Evolutionary conservation across 139 green algal genomes (phyloP), one percentile per base, ranked within the genome.

Genomic region (Chlorella sorokiniana): DNA sequence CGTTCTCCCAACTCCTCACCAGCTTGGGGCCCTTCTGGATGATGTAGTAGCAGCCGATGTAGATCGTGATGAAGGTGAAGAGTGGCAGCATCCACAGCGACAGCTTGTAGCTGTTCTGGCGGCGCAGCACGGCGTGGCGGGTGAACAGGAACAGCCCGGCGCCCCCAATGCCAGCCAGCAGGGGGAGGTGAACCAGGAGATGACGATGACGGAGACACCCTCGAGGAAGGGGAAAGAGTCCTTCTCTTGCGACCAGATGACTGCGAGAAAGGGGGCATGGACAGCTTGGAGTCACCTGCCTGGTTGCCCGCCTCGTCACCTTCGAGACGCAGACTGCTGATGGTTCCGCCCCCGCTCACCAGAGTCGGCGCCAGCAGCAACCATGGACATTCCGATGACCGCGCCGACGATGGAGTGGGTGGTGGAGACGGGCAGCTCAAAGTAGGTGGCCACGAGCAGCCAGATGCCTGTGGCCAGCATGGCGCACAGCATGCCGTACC

Each of bases 401-500:
- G 79, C 79, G 37, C 87, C 87, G 0, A 86, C 75, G 29, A 89
- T 86, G 71, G 82, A 80, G 48, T 91, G 87, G 23, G 87, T 89
- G 48, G 84, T 91, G 69, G 84, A 91, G 33, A 91, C 83, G 51
- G 86, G 86, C 10, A 90, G 72, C 41, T 93, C 87, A 33, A 93
- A 48, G 65, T 51, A 92, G 56, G 81, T 91, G 86, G 41, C 90
- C 84, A 56, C 87, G 85, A 44, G 48, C 8, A 94, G 77, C 88
- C 88, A 94, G 65, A 90, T 56, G 31, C 85, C 89, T 7, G 91
- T 85, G 1, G 89, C 84, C 3, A 84, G 65, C 48, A 68, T 54
- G 38, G 86, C 86, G 68, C 86, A 92, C 31, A 95, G 69, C 86
- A 94, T 93, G 51, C 91, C 91, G 48, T 90, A 94, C 69, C 69